Conservation (phyloP, 169 alveolate species). For the Plasmodium blacklocki region DNA sequence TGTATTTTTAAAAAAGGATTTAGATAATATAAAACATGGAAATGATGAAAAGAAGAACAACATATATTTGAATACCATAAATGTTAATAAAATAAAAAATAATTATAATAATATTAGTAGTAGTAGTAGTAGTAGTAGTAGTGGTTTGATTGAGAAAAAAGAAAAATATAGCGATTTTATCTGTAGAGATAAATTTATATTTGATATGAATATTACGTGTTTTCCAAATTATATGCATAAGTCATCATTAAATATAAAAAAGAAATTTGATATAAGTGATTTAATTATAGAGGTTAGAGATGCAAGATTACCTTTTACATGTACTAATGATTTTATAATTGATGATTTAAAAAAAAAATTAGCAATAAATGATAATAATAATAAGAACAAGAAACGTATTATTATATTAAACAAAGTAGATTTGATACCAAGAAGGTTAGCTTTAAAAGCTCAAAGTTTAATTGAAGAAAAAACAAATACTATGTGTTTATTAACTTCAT, state of each 20-base stretch:
- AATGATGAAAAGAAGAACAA: conserved; percentile 1
- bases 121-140: neutral
- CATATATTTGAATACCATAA: conserved; percentile 6
- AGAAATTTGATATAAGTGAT: conserved; percentile 64
- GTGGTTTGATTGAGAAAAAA: neutral
- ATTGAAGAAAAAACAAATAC: conserved; percentile 66
- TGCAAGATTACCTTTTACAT: conserved; percentile 81
- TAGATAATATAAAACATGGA: conserved; percentile 12
- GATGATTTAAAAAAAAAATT: conserved; percentile 15
- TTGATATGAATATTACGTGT: conserved; percentile 64
- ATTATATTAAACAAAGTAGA: conserved; percentile 80
- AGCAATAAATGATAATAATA: too few species aligned
- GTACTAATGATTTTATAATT: conserved; percentile 73
- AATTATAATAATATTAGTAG: neutral
- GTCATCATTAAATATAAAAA: conserved; percentile 61
- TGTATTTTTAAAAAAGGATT: conserved; percentile 40
- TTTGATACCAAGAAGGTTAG: conserved; percentile 63
- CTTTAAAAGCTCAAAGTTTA: conserved; percentile 54
- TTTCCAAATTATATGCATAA: conserved; percentile 76
- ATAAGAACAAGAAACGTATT: conserved; percentile 38
- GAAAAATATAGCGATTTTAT: conserved; percentile 31
- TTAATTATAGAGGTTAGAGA: conserved; percentile 78
- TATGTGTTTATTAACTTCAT: conserved; percentile 56
- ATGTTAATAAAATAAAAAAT: neutral
- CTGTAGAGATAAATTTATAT: conserved; percentile 43